Evolutionary conservation across 352 stramenopile genomes (phyloP).

Genomic region (Phytophthora ohioensis): DNA sequence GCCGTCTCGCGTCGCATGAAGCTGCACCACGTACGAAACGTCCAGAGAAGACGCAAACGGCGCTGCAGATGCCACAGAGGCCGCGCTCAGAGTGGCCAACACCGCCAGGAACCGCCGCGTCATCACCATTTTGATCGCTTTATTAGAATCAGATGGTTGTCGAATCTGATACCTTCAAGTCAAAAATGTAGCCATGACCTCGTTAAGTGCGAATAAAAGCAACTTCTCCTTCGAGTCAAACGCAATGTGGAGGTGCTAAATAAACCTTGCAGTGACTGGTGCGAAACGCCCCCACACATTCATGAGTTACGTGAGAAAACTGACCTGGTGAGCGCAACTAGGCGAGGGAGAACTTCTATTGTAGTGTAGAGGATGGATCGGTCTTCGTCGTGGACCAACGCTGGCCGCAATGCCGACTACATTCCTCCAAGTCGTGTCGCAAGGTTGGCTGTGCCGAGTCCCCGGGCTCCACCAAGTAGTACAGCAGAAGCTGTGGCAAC

Average conservation of each 20-base stretch:
- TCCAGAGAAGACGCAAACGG: constrained; percentile 40
- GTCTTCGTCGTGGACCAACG: constrained; percentile 32
- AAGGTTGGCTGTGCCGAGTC: constrained; percentile 36
- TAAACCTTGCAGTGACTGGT: constrained; percentile 16
- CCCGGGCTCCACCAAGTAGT: constrained; percentile 31
- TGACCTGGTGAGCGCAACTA: neutral
- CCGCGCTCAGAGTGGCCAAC: constrained; percentile 15
- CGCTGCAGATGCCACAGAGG: constrained; percentile 5
- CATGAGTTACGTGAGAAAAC: constrained; percentile 11
- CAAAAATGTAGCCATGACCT: constrained; percentile 13
- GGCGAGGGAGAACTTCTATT: neutral
- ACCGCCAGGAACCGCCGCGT: constrained; percentile 27
- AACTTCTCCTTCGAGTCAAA: constrained; percentile 16
- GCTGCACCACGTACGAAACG: constrained; percentile 73
- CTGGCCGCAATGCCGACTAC: constrained; percentile 24
- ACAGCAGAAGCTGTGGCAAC: constrained; percentile 33
- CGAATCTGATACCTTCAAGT: constrained; percentile 4
- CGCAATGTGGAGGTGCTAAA: constrained; percentile 8
- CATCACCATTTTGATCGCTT: constrained; percentile 20
- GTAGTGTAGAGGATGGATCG: constrained; percentile 20
- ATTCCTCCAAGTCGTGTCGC: constrained; percentile 34
- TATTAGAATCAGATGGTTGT: constrained; percentile 19
- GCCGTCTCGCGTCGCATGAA: constrained; percentile 57
- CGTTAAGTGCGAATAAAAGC: constrained; percentile 17
- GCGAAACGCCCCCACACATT: constrained; percentile 19